Evolutionary conservation across 2,329 filamentous ascomycete genomes (phyloP), one percentile per base, ranked within the genome.

Genomic region (Lecanicillium sp.): DNA sequence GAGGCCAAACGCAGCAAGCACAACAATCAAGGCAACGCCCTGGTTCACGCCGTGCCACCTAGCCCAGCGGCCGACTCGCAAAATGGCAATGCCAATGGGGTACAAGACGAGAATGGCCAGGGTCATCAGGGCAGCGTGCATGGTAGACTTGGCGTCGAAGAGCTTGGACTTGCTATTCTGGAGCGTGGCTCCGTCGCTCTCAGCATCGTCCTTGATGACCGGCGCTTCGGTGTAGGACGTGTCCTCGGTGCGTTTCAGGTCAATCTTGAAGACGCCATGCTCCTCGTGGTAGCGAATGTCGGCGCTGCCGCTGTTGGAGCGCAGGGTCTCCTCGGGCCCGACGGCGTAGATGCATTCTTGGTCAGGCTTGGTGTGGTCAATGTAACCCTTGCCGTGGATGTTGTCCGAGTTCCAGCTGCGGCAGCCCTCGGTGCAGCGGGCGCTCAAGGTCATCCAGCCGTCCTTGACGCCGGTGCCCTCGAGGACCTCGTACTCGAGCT

Each of bases 11-110:
- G 74, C 77, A 13, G 68, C 51, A 6, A 78, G 50, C 8, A 70
- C 65, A 13, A 74, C 49, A 4, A 70, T 39, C 17, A 71, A 50
- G 11, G 69, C 75, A 17, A 74, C 44, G 1, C 52, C 52, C 57
- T 81, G 77, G 42, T 71, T 69, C 15, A 69, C 46, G 28, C 63
- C 72, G 53, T 81, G 78, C 64, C 69, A 72, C 42, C 64, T 67
- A 2, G 72, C 68, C 54, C 64, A 69, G 22, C 66, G 63, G 9
- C 72, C 62, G 3, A 77, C 51, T 2, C 73, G 60, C 33, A 81
- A 53, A 18, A 79, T 56, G 17, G 79, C 47, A 11, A 74, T 61
- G 2, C 77, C 78, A 9, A 73, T 44, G 1, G 77, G 77, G 52
- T 78, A 69, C 33, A 80, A 47, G 13, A 70, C 64, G 3, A 78